Evolutionary conservation across 768 basidiomycete species (phyloP), one percentile per base, ranked within the genome.

Genomic region (Tylopilus plumbeoviolaceoides): DNA sequence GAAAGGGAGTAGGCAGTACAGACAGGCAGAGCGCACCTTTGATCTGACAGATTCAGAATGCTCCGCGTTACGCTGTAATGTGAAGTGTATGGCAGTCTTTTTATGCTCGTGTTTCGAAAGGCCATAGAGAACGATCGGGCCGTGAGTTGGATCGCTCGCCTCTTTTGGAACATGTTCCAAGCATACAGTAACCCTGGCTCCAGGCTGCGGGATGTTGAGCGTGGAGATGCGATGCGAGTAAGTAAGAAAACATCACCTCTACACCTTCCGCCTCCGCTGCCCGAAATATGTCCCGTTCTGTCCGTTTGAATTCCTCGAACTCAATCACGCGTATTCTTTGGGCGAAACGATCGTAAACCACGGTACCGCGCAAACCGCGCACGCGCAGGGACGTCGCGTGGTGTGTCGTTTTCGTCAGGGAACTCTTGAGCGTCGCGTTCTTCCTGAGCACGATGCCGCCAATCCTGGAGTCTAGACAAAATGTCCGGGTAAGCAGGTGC

Each of bases 31-130:
- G 11, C 36, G 51, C 58, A 91, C 92, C 80, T 98, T 99, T 3
- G 97, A 95, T 57, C 87, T 81, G 27, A 99, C 89, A 11, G 89
- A 85, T 25, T 80, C 91, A 7, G 81, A 77, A 67, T 91, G 98
- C 71, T 99, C 97, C 3, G 95, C 98, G 61, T 98, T 98, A 28
- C 95, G 77, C 70, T 95, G 94, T 2, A 98, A 81, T 9, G 90
- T 84, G 57, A 98, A 95, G 68, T 98, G 91, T 18, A 95, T 75
- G 18, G 93, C 89, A 7, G 94, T 87, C 58, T 87, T 82, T 72
- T 98, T 99, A 75, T 98, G 95, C 63, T 99, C 97, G 68, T 99
- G 95, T 65, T 93, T 89, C 52, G 94, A 73, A 31, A 99, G 77
- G 7, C 86, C 88, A 59, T 95, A 91, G 11, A 95, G 63, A 31